phyloP scores from a whole-genome alignment of 805 yeast species.

The Lipomyces lipofer region DNA sequence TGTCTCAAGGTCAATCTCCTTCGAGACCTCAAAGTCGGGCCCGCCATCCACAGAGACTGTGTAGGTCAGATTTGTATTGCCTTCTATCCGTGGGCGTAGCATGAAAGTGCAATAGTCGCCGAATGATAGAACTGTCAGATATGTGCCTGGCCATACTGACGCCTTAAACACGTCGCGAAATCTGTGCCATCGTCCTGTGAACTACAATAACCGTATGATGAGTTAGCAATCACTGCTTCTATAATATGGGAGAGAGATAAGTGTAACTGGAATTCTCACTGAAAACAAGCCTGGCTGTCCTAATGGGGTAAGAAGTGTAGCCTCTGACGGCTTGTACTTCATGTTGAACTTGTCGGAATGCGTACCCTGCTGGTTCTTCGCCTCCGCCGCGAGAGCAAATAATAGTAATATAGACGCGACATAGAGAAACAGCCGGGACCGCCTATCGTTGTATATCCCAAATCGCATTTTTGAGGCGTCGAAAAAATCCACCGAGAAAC shows the following conservation, averaged over 20 bases:
- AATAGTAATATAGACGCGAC: not conserved
- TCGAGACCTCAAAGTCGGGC: slow-evolving; percentile 15
- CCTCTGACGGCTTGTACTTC: slow-evolving; percentile 23
- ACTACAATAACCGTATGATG: slow-evolving; percentile 5
- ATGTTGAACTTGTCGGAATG: slow-evolving; percentile 23
- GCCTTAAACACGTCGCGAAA: slow-evolving; percentile 26
- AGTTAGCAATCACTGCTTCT: not conserved
- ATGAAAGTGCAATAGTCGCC: slow-evolving; percentile 28
- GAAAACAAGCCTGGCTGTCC: slow-evolving; percentile 27
- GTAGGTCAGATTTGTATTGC: slow-evolving; percentile 15
- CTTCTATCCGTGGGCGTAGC: slow-evolving; percentile 16
- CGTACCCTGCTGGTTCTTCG: slow-evolving; percentile 19
- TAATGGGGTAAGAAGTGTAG: slow-evolving; percentile 21
- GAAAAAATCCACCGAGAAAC: too few relatives aligned
- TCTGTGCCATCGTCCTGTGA: slow-evolving; percentile 30
- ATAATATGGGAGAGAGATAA: not conserved
- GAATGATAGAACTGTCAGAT: slow-evolving; percentile 20
- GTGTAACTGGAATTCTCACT: slow-evolving; percentile 12
- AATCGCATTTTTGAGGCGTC: too few relatives aligned
- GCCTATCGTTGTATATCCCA: too few relatives aligned
- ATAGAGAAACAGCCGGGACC: too few relatives aligned
- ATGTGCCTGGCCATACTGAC: slow-evolving; percentile 30
- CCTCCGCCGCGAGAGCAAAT: slow-evolving; percentile 6
- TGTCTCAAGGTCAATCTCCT: slow-evolving; percentile 3
- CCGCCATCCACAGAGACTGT: slow-evolving; percentile 25